Evolutionary conservation across 2,329 filamentous ascomycete species (phyloP).

Genomic region (Xenoacremonium recifei): DNA sequence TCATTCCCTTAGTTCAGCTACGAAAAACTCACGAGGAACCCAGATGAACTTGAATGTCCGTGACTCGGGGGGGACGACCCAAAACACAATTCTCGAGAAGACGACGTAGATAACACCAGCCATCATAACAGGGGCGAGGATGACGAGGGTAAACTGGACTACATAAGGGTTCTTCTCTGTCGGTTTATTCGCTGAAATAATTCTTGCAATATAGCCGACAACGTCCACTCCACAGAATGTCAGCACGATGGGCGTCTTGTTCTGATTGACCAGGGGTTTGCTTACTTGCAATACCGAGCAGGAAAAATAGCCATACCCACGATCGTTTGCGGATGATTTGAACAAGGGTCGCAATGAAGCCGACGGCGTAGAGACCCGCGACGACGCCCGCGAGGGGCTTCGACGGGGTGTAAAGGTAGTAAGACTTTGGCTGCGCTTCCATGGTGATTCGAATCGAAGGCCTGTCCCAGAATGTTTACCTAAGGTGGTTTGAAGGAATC

Average conservation of each 20-base stretch:
- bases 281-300: conserved; percentile 17
- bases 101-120: conserved; percentile 24
- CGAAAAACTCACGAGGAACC: conserved; percentile 18
- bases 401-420: conserved; percentile 18
- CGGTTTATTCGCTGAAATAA: conserved; percentile 12
- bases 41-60: conserved; percentile 17
- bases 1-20: neutral
- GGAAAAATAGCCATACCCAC: conserved; percentile 20
- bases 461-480: too few relatives aligned
- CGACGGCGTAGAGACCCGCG: conserved; percentile 16
- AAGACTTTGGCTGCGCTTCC: conserved; percentile 12
- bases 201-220: conserved; percentile 15
- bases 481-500: too few relatives aligned
- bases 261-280: accelerated
- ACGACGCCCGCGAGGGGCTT: conserved; percentile 14
- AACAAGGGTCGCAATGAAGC: conserved; percentile 14
- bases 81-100: conserved; percentile 20
- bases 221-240: conserved; percentile 11
- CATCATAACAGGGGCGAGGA: conserved; percentile 22
- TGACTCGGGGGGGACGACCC: conserved; percentile 18
- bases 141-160: conserved; percentile 20
- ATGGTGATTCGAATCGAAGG: too few relatives aligned
- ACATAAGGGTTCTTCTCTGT: conserved; percentile 16
- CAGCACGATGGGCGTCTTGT: neutral
- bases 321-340: conserved; percentile 15